These are phyloP conservation scores for Sclerotinia spermophila DNA, from an alignment of 2,329 filamentous ascomycete species.

Conservation along the genomic window DNA sequence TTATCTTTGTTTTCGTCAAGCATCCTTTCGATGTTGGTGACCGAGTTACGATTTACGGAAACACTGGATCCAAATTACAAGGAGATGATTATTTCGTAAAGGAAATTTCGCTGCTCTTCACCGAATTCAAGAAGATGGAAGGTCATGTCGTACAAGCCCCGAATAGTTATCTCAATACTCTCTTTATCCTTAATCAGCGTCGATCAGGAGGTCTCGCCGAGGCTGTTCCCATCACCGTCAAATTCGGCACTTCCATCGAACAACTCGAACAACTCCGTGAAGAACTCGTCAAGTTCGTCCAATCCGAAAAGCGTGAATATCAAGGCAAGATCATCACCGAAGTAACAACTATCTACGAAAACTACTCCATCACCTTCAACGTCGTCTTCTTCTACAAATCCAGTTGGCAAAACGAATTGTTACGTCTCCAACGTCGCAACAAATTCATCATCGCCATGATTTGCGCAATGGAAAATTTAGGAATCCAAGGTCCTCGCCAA, in stretches of 20 bases:
- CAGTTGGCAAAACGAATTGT: slow-evolving; percentile 91
- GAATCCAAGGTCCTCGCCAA: slow-evolving; percentile 38
- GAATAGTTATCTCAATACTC: slow-evolving; percentile 85
- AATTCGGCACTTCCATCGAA: slow-evolving; percentile 79
- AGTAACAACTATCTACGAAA: slow-evolving; percentile 73
- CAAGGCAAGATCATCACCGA: slow-evolving; percentile 84
- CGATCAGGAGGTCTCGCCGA: slow-evolving; percentile 86
- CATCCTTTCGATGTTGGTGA: slow-evolving; percentile 97
- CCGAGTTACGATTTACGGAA: slow-evolving; percentile 86
- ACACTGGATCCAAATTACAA: slow-evolving; percentile 70
- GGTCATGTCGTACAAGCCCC: slow-evolving; percentile 94
- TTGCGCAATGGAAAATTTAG: slow-evolving; percentile 60
- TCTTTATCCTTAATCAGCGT: slow-evolving; percentile 94
- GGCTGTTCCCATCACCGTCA: slow-evolving; percentile 77
- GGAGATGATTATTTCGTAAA: slow-evolving; percentile 97
- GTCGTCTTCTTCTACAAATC: slow-evolving; percentile 97
- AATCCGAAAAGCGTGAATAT: slow-evolving; percentile 83
- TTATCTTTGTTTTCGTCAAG: slow-evolving; percentile 95
- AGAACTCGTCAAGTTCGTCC: slow-evolving; percentile 78
- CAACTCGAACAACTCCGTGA: slow-evolving; percentile 79
- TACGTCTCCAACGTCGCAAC: slow-evolving; percentile 86
- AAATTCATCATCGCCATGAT: slow-evolving; percentile 92
- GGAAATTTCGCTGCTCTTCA: slow-evolving; percentile 87
- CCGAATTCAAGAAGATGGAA: slow-evolving; percentile 98
- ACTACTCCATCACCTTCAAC: slow-evolving; percentile 82